These are phyloP conservation scores for Gossypium stocksii DNA, from an alignment of 345 rosid genomes.

Conservation along the genomic window DNA sequence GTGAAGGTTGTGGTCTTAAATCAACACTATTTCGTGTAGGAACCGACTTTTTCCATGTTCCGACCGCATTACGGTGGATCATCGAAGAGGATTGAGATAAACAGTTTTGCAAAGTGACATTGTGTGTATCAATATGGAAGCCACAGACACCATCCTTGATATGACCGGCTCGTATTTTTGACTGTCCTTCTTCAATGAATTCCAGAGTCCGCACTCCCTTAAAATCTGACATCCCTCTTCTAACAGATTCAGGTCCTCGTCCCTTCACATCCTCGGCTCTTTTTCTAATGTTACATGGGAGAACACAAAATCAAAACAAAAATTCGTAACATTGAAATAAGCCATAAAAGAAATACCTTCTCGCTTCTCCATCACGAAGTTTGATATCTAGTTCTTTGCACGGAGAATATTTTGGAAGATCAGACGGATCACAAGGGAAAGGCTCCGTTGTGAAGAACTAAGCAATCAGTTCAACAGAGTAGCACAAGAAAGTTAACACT, in stretches of 20 bases:
- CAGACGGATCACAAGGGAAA: slow-evolving; percentile 57
- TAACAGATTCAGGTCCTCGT: slow-evolving; percentile 63
- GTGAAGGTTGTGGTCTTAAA: slow-evolving; percentile 24
- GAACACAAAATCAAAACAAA: not conserved
- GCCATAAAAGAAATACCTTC: slow-evolving; percentile 38
- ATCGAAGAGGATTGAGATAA: slow-evolving; percentile 1
- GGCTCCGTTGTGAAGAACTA: slow-evolving; percentile 67
- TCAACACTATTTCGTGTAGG: slow-evolving; percentile 20
- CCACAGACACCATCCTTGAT: not conserved
- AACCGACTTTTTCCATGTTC: slow-evolving; percentile 14
- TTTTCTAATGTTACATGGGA: slow-evolving; percentile 40
- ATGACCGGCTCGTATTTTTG: not conserved
- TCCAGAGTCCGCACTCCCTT: slow-evolving; percentile 49
- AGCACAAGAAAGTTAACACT: not conserved
- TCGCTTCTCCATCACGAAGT: slow-evolving; percentile 50
- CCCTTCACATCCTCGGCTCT: slow-evolving; percentile 54
- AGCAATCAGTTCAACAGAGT: not conserved
- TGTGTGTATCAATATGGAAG: not conserved
- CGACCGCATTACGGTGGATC: not conserved
- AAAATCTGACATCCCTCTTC: slow-evolving; percentile 51
- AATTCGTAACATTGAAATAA: not conserved
- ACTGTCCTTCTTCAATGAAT: slow-evolving; percentile 48
- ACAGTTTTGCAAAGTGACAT: not conserved
- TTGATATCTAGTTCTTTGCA: slow-evolving; percentile 81
- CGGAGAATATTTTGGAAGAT: slow-evolving; percentile 68